Evolutionary conservation across 495 filamentous ascomycete genomes (phyloP).

Genomic region (Daldinia loculata): DNA sequence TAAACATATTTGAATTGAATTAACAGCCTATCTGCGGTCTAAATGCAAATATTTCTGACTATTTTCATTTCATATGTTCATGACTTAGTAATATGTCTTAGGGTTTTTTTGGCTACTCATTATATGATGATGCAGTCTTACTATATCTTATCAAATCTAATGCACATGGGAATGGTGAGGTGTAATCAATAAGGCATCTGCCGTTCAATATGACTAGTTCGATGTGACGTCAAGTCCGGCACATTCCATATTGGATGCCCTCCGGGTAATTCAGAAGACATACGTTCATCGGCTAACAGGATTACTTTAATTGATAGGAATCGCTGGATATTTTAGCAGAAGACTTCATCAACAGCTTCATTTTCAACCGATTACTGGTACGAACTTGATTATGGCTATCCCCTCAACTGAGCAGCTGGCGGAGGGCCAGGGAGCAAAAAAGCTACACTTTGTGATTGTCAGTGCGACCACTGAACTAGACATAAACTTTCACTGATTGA

Average conservation of each 20-base stretch:
- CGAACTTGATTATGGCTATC: conserved; percentile 18
- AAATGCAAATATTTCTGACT: conserved; percentile 1
- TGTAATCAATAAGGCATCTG: conserved; percentile 22
- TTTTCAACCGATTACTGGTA: background rate
- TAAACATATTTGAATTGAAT: background rate
- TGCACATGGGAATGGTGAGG: conserved; percentile 6
- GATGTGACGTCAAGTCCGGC: conserved; percentile 27
- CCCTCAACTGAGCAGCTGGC: conserved; percentile 15
- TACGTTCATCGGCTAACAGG: conserved; percentile 22
- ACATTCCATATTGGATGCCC: conserved; percentile 17
- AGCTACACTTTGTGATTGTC: conserved; percentile 50
- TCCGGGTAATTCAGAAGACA: conserved; percentile 39
- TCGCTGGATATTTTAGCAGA: conserved; percentile 9
- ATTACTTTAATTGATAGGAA: conserved; percentile 19
- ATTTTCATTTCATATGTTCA: background rate
- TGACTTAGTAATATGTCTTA: conserved; percentile 17
- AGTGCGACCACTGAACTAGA: background rate
- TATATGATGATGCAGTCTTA: conserved; percentile 13
- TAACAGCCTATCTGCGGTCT: background rate
- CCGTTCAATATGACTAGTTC: conserved; percentile 14
- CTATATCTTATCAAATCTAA: conserved; percentile 26
- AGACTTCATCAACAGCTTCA: background rate
- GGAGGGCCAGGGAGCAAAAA: conserved; percentile 18
- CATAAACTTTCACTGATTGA: background rate
- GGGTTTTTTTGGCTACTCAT: background rate